Evolutionary conservation across 164 flowering plant genomes (phyloP).

Genomic region (Euptelea pleiosperma): DNA sequence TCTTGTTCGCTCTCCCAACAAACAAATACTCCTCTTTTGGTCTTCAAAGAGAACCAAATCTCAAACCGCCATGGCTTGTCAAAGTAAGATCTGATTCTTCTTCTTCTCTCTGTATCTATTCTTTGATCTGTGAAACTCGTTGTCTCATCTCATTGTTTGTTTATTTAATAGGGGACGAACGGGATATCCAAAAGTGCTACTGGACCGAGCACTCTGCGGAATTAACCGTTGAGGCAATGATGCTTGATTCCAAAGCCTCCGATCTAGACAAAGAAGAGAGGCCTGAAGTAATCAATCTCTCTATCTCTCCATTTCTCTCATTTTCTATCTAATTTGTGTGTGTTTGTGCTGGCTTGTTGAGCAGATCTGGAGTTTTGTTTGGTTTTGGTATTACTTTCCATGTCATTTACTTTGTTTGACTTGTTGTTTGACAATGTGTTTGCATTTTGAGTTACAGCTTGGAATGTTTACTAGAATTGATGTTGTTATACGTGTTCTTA

Average conservation of each 20-base stretch:
- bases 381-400: neutral
- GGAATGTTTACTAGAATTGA: too few species aligned
- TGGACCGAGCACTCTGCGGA: conserved; percentile 83
- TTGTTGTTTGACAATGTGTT: neutral
- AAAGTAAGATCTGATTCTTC: conserved; percentile 20
- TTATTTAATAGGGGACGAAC: conserved; percentile 36
- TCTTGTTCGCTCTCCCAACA: neutral
- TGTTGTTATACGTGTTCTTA: too few species aligned
- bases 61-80: conserved; percentile 25
- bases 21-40: neutral
- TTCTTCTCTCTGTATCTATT: neutral
- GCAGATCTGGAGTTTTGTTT: neutral
- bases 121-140: too few species aligned
- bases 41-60: neutral
- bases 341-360: neutral
- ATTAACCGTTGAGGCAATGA: conserved; percentile 88
- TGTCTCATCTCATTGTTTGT: too few species aligned
- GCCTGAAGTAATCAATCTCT: conserved; percentile 60
- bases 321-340: neutral
- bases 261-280: conserved; percentile 98
- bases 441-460: neutral
- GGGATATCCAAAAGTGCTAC: conserved; percentile 72
- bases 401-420: neutral
- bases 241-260: conserved; percentile 91
- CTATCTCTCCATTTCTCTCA: neutral